Percentiles rank a stretch among this genome's conserved stretches.
These are phyloP conservation scores for Cryptococcus deneoformans DNA, from an alignment of 1,284 basidiomycete species.

Conservation along the genomic window DNA sequence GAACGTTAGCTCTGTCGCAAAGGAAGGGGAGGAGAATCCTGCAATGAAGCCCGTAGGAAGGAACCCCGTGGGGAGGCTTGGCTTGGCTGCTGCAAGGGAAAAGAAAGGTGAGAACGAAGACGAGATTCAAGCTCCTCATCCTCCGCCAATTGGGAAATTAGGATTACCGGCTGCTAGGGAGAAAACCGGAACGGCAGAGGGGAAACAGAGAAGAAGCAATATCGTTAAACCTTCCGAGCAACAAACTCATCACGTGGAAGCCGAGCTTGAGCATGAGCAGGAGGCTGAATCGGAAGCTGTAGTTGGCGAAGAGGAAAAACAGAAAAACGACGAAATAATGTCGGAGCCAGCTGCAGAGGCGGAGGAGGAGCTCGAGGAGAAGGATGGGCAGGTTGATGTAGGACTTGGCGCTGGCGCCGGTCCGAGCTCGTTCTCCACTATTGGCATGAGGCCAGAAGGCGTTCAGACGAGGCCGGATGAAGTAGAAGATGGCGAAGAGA, in stretches of 20 bases:
- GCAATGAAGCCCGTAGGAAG: conserved; percentile 4
- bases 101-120: no score
- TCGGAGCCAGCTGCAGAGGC: neutral
- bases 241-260: neutral
- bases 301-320: neutral
- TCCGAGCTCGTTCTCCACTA: neutral
- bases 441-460: neutral
- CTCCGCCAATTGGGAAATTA: no score
- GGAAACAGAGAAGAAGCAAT: no score
- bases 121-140: no score
- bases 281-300: neutral
- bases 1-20: neutral
- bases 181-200: no score
- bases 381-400: neutral
- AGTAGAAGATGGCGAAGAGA: neutral
- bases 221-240: neutral
- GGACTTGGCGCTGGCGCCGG: neutral
- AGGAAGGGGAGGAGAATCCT: neutral
- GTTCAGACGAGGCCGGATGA: neutral
- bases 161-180: no score
- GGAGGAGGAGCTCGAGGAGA: neutral
- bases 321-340: neutral
- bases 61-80: conserved; percentile 15
- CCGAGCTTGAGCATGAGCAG: neutral
- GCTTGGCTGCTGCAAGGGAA: conserved; percentile 4